Evolutionary conservation across 164 flowering plant species (phyloP).

Genomic region (Sextonia rubra): DNA sequence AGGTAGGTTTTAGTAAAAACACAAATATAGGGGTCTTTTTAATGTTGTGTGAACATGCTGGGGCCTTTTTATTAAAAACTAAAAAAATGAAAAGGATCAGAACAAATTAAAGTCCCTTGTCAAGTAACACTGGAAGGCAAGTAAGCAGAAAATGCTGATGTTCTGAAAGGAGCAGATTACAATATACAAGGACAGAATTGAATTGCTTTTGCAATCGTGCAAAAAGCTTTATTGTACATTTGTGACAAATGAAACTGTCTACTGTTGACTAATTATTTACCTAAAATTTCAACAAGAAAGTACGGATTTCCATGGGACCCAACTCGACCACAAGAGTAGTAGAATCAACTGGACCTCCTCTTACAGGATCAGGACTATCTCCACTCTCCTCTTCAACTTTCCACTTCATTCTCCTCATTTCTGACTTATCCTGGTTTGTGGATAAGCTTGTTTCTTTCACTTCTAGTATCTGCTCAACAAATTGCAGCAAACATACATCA

Average conservation of each 20-base stretch:
- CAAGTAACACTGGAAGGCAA: no score
- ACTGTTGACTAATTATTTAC: not conserved
- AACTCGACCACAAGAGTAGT: constrained; percentile 67
- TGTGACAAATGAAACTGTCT: not conserved
- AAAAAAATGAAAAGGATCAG: no score
- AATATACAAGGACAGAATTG: not conserved
- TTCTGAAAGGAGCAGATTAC: no score
- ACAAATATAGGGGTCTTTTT: no score
- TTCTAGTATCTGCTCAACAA: constrained; percentile 49
- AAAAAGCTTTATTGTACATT: not conserved
- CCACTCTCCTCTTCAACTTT: constrained; percentile 51
- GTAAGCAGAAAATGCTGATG: not conserved
- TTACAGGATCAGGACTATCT: constrained; percentile 16
- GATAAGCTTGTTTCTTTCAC: constrained; percentile 68
- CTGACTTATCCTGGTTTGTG: constrained; percentile 71
- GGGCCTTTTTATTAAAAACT: no score
- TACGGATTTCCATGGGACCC: constrained; percentile 93
- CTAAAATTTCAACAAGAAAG: constrained; percentile 59
- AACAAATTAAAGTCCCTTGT: no score
- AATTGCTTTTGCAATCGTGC: not conserved
- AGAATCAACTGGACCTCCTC: constrained; percentile 56
- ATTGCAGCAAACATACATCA: not conserved
- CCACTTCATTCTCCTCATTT: constrained; percentile 66
- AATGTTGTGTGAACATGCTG: no score
- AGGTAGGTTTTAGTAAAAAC: no score